Evolutionary conservation across 805 yeast genomes (phyloP).

Genomic region (Saccharomycopsis schoenii): DNA sequence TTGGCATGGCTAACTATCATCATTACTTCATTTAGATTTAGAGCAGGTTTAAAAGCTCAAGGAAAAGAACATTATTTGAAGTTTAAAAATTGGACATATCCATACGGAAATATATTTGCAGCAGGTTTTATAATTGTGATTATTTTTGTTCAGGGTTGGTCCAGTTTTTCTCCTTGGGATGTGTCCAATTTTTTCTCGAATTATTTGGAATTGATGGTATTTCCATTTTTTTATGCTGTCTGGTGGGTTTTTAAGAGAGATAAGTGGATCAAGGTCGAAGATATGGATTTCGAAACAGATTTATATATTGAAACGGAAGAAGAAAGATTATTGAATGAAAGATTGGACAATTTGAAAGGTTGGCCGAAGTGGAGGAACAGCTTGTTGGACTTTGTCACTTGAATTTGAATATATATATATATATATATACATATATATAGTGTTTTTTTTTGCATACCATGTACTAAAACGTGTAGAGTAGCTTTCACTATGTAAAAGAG

Average conservation of each 20-base stretch:
- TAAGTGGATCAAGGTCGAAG: conserved; percentile 32
- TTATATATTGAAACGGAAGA: conserved; percentile 41
- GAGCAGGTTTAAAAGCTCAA: conserved; percentile 36
- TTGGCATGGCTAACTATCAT: conserved; percentile 42
- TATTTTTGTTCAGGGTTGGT: conserved; percentile 46
- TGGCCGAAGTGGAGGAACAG: conserved; percentile 31
- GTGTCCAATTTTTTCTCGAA: conserved; percentile 33
- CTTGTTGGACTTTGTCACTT: neutral
- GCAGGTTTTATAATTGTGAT: conserved; percentile 34
- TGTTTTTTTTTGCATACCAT: too few relatives aligned
- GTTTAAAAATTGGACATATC: conserved; percentile 42
- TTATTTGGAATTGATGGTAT: conserved; percentile 38
- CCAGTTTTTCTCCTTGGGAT: conserved; percentile 38
- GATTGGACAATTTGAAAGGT: conserved; percentile 32
- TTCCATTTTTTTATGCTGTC: conserved; percentile 34
- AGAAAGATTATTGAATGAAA: conserved; percentile 33
- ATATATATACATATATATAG: too few relatives aligned
- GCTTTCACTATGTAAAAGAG: too few relatives aligned
- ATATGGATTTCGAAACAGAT: conserved; percentile 46
- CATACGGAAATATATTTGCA: conserved; percentile 40
- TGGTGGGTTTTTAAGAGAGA: conserved; percentile 37
- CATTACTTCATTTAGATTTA: conserved; percentile 39
- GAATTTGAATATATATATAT: too few relatives aligned
- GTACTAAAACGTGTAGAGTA: too few relatives aligned
- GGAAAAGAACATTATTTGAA: conserved; percentile 30